Percentiles rank a stretch among this genome's conserved stretches.
Evolutionary conservation across 257 asterid genomes (phyloP).

Genomic region (Nicotiana tomentosiformis): DNA sequence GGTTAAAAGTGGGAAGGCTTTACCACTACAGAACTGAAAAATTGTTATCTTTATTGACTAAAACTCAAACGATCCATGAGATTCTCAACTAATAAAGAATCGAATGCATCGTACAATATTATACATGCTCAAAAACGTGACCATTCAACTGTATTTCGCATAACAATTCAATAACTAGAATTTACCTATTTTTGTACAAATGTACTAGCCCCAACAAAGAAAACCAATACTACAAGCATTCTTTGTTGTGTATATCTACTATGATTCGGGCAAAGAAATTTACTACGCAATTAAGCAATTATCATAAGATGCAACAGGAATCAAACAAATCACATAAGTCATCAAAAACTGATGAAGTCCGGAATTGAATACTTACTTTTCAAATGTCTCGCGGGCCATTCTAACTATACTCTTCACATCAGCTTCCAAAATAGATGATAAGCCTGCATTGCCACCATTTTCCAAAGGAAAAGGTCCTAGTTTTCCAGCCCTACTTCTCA

Average conservation of each 20-base stretch:
- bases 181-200: neutral
- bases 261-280: neutral
- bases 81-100: neutral
- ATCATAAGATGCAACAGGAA: neutral
- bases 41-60: neutral
- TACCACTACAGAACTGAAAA: neutral
- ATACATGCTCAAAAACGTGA: neutral
- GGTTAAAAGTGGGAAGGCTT: neutral
- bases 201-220: neutral
- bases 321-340: neutral
- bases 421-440: conserved; percentile 81
- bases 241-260: neutral
- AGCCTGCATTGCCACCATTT: conserved; percentile 55
- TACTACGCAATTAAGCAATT: neutral
- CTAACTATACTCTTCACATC: conserved; percentile 70
- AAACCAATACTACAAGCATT: neutral
- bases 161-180: neutral
- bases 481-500: conserved; percentile 44
- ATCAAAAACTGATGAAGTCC: neutral
- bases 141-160: too few relatives aligned
- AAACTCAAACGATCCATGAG: neutral
- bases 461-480: conserved; percentile 29
- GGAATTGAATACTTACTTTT: conserved; percentile 49
- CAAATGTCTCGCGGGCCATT: conserved; percentile 78
- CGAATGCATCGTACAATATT: neutral